Conservation (phyloP, 345 rosid species). For the Populus nigra region DNA sequence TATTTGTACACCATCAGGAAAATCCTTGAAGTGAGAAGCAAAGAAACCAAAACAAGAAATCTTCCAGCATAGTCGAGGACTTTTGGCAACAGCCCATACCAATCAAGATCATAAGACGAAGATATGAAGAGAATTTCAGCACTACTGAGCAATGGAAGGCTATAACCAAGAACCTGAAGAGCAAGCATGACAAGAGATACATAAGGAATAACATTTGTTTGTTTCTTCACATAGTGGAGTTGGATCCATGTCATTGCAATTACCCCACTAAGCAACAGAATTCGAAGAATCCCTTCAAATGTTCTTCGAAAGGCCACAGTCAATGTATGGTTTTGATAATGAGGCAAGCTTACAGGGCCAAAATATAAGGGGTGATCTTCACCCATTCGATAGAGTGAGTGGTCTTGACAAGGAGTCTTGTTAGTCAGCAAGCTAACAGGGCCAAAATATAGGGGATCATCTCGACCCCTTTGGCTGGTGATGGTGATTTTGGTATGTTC, state of each 20-base stretch:
- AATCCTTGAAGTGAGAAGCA: slow-evolving; percentile 12
- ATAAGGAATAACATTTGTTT: background rate
- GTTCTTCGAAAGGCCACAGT: background rate
- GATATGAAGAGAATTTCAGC: background rate
- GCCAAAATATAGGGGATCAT: background rate
- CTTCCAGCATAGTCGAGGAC: background rate
- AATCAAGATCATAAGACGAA: background rate
- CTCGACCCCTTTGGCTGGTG: slow-evolving; percentile 9
- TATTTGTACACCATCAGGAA: background rate
- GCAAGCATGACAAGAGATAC: slow-evolving; percentile 20
- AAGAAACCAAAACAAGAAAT: background rate
- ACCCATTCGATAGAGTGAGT: too few relatives aligned
- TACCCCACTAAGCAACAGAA: slow-evolving; percentile 1
- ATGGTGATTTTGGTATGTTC: slow-evolving; percentile 11
- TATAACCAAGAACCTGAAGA: slow-evolving; percentile 12
- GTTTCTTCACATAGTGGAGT: background rate
- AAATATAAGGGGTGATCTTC: background rate
- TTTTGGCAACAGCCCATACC: background rate
- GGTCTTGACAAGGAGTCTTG: too few relatives aligned
- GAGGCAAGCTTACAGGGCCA: background rate
- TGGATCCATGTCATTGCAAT: slow-evolving; percentile 7
- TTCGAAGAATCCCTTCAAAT: slow-evolving; percentile 11
- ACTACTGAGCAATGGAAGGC: slow-evolving; percentile 10
- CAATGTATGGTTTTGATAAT: background rate
- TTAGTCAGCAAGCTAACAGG: too few relatives aligned